Evolutionary conservation across 176 grass and related monocot species (phyloP), one percentile per base, ranked within the genome.

Genomic region (Poa annua): DNA sequence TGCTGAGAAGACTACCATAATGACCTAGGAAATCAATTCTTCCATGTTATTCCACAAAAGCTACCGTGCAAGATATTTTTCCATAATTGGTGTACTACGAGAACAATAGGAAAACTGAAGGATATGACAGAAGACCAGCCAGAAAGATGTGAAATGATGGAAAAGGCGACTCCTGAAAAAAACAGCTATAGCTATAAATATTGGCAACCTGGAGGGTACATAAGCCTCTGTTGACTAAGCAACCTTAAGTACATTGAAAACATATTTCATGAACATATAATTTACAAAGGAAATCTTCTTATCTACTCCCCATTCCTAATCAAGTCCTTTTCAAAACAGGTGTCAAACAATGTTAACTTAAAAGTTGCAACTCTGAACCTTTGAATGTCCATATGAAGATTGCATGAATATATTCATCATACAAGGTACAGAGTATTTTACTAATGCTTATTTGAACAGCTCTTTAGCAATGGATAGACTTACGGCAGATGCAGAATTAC

Each of bases 21-120:
- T 86, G 71, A 83, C 5, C 13, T 14, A 75, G 8, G 53, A 68
- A 77, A 83, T 62, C 44, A 85, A 74, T 83, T 66, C 19, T 47
- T 77, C 57, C 3, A 77, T 14, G 25, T 8, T 42, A 5, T 29
- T 80, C 50, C 54, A 25, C 32, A 63, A 74, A 86, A 45, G 78
- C 14, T 20, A 63, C 16, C 42, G 65, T 68, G 78, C 63, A 54
- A 69, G 63, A 21, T 9, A 32, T 11, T 64, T 63, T 73, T n/a
- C n/a, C 44, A 19, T 65, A n/a, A 80, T 73, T 24, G 26, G 55
- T 38, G 29, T 61, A 79, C 42, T 11, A 29, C 22, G 2, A 49
- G 6, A 74, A 44, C 16, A 53, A 36, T 65, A 66, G 7, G 33
- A 60, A 34, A 53, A 52, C 11, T 36, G 48, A 79, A 78, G 25